These are phyloP conservation scores for Posidonia australis DNA, from an alignment of 106 monocot species.

Conservation along the genomic window DNA sequence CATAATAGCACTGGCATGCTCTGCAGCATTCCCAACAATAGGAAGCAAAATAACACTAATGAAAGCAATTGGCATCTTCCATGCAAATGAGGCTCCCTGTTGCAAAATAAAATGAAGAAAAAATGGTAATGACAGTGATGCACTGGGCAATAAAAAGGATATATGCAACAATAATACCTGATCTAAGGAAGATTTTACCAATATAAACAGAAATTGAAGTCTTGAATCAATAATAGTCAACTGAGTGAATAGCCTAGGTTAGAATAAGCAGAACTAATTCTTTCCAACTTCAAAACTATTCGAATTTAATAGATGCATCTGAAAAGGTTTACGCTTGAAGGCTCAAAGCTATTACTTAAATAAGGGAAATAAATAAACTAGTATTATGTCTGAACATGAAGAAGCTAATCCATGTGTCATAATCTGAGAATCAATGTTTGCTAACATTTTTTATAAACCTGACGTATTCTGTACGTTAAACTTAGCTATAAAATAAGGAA, in stretches of 20 bases:
- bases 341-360: no score
- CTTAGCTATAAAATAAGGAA: neutral
- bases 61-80: constrained; percentile 61
- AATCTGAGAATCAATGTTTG: neutral
- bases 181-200: no score
- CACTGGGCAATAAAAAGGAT: neutral
- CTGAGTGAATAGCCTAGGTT: no score
- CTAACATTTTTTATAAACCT: neutral
- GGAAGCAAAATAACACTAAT: constrained; percentile 75
- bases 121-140: neutral
- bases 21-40: constrained; percentile 73
- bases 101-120: neutral
- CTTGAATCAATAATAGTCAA: no score
- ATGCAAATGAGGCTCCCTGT: constrained; percentile 56
- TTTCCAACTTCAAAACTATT: no score
- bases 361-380: no score
- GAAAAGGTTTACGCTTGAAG: no score
- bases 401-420: neutral
- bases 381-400: neutral
- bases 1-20: constrained; percentile 69
- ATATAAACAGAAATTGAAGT: no score
- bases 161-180: no score
- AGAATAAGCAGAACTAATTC: no score
- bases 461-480: neutral
- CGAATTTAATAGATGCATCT: no score